Percentiles rank a stretch among this genome's conserved stretches.
These are phyloP conservation scores for Trichoderma asperelloides DNA, from an alignment of 495 filamentous ascomycete genomes.

Conservation along the genomic window DNA sequence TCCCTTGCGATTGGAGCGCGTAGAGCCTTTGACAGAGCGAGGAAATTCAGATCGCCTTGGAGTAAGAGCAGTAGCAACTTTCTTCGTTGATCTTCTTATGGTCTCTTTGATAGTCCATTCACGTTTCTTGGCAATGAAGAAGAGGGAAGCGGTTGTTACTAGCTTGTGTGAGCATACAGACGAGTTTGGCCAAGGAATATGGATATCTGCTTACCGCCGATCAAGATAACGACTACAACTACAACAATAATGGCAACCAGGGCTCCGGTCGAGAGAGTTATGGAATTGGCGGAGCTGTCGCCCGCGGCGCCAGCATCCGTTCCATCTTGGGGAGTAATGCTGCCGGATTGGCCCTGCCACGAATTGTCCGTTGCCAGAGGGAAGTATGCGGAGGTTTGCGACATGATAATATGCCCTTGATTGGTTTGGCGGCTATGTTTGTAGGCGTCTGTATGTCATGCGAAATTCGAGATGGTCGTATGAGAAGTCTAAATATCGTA, in stretches of 20 bases:
- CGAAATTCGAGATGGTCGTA: neutral
- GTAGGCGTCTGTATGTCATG: neutral
- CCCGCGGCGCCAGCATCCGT: slow-evolving; percentile 48
- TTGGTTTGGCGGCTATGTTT: neutral
- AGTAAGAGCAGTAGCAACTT: slow-evolving; percentile 44
- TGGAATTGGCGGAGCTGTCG: slow-evolving; percentile 30
- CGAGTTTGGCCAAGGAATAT: neutral
- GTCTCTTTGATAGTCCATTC: slow-evolving; percentile 47
- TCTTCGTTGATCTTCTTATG: slow-evolving; percentile 42
- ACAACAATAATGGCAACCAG: slow-evolving; percentile 55
- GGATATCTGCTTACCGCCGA: slow-evolving; percentile 41
- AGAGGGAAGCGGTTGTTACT: slow-evolving; percentile 42
- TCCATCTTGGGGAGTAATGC: slow-evolving; percentile 16
- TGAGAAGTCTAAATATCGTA: neutral
- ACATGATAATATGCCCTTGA: slow-evolving; percentile 14
- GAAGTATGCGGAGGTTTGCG: slow-evolving; percentile 18
- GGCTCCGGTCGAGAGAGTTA: slow-evolving; percentile 47
- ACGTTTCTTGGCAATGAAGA: slow-evolving; percentile 47
- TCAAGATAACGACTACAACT: slow-evolving; percentile 45
- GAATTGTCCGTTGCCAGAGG: slow-evolving; percentile 29
- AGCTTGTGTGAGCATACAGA: slow-evolving; percentile 14
- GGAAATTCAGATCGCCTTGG: slow-evolving; percentile 47
- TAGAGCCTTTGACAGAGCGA: slow-evolving; percentile 35
- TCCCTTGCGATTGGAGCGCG: neutral
- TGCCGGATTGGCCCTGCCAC: slow-evolving; percentile 18